phyloP scores from a whole-genome alignment of 441 rosid species.

The Erodium trifolium region DNA sequence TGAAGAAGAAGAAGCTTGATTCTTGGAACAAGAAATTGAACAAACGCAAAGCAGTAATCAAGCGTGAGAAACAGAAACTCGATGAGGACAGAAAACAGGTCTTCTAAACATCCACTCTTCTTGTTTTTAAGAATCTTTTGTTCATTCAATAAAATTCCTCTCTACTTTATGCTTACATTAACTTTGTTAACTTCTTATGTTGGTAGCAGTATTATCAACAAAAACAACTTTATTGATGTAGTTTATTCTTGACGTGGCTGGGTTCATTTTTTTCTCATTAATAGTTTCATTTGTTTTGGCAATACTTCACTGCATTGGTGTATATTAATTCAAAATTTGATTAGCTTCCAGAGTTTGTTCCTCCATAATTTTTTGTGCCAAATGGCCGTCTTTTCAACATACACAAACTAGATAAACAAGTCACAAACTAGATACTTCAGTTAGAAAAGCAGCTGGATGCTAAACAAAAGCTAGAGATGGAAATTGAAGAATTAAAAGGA shows the following conservation, averaged over 20 bases:
- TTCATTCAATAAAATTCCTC: too few relatives aligned
- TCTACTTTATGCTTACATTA: too few relatives aligned
- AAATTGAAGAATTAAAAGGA: slow-evolving; percentile 76
- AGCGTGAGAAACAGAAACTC: too few relatives aligned
- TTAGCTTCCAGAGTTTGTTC: background rate
- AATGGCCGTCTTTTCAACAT: background rate
- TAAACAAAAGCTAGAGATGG: slow-evolving; percentile 84
- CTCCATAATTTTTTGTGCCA: background rate
- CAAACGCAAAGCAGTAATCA: too few relatives aligned
- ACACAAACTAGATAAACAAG: background rate
- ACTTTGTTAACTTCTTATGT: background rate
- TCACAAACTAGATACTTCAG: slow-evolving; percentile 35
- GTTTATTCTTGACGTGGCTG: background rate
- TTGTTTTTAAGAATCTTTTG: too few relatives aligned
- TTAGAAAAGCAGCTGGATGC: slow-evolving; percentile 63
- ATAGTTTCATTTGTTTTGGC: slow-evolving; percentile 1
- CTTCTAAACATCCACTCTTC: too few relatives aligned
- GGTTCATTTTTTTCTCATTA: background rate
- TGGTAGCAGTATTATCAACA: background rate
- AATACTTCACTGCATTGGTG: background rate
- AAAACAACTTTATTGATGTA: slow-evolving; percentile 1
- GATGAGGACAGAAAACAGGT: too few relatives aligned
- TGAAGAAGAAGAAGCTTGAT: too few relatives aligned
- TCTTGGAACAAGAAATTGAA: too few relatives aligned
- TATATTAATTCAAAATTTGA: background rate